These are phyloP conservation scores for Daldinia decipiens DNA, from an alignment of 495 filamentous ascomycete species.

Conservation along the genomic window DNA sequence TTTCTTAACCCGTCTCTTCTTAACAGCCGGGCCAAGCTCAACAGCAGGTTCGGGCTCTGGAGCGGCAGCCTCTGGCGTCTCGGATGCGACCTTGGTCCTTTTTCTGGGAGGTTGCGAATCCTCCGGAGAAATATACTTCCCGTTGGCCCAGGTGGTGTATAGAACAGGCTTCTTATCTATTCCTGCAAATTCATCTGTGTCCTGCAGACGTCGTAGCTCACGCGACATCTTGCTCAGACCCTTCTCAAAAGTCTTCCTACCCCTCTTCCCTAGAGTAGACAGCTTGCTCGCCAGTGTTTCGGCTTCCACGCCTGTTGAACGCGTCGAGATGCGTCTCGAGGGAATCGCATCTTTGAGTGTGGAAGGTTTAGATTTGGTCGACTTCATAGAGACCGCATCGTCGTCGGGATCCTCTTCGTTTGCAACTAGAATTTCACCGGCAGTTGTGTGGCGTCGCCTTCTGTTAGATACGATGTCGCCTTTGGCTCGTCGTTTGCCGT, in stretches of 20 bases:
- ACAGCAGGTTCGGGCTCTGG: conserved; percentile 53
- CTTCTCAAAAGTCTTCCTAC: conserved; percentile 57
- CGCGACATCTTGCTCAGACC: conserved; percentile 52
- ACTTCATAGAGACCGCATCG: conserved; percentile 37
- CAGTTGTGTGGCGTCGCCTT: conserved; percentile 53
- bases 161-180: conserved; percentile 63
- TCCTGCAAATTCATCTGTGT: conserved; percentile 64
- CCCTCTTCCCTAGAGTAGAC: conserved; percentile 56
- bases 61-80: conserved; percentile 51
- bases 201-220: conserved; percentile 60
- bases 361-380: conserved; percentile 39
- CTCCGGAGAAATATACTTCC: conserved; percentile 55
- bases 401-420: conserved; percentile 27
- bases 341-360: conserved; percentile 49
- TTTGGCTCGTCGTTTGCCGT: conserved; percentile 55
- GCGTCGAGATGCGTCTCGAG: conserved; percentile 53
- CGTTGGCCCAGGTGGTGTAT: conserved; percentile 64
- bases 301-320: conserved; percentile 56
- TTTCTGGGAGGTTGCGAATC: conserved; percentile 51
- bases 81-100: conserved; percentile 57
- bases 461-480: conserved; percentile 51
- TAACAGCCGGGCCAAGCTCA: conserved; percentile 53
- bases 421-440: conserved; percentile 48
- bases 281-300: conserved; percentile 60
- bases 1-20: conserved; percentile 67